These are phyloP conservation scores for Trametes cinnabarina DNA, from an alignment of 768 basidiomycete species.

Conservation along the genomic window DNA sequence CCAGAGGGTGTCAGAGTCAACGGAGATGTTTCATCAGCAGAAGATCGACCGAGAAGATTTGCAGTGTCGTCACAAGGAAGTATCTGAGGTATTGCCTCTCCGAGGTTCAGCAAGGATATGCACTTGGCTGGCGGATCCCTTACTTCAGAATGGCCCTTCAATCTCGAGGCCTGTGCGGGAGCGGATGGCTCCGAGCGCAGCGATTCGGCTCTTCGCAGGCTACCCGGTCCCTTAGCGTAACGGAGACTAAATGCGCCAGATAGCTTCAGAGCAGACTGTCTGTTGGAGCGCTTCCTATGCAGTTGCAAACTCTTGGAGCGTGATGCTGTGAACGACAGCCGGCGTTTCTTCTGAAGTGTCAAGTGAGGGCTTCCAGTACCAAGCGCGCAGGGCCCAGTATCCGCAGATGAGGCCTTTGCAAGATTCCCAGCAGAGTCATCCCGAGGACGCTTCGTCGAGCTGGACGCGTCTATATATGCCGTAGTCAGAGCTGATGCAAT, in stretches of 20 bases:
- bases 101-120: too few relatives aligned
- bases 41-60: too few relatives aligned
- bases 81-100: too few relatives aligned
- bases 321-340: background rate
- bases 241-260: constrained; percentile 2
- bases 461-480: too few relatives aligned
- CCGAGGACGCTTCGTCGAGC: too few relatives aligned
- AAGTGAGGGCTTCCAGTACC: background rate
- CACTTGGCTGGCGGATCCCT: too few relatives aligned
- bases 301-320: background rate
- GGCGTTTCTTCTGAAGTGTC: background rate
- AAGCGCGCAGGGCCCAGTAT: background rate
- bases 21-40: too few relatives aligned
- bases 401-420: too few relatives aligned
- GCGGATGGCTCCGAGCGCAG: constrained; percentile 30
- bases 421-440: too few relatives aligned
- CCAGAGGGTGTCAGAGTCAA: background rate
- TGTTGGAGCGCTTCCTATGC: background rate
- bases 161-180: too few relatives aligned
- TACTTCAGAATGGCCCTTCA: too few relatives aligned
- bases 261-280: background rate
- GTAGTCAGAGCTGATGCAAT: background rate
- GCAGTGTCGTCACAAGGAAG: too few relatives aligned
- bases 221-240: constrained; percentile 36
- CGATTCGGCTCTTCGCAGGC: constrained; percentile 41